A percentile compares a stretch with the other conserved stretches of the same genome.
phyloP scores from a whole-genome alignment of 495 filamentous ascomycete genomes.

The Pyrenula aspistea region DNA sequence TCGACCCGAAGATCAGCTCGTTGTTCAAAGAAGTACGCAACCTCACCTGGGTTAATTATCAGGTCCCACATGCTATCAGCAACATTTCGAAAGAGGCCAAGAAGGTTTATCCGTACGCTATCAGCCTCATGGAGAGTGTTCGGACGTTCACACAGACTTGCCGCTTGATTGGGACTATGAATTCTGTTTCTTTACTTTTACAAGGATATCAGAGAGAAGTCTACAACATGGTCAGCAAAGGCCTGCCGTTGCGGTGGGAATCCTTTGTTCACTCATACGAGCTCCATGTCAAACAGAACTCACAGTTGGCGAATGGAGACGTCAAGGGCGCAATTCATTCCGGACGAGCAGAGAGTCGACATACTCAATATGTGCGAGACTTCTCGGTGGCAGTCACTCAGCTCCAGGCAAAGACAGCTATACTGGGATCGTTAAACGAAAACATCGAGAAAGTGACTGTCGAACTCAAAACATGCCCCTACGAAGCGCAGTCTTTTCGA shows the following conservation, averaged over 20 bases:
- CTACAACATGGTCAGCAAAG: slow-evolving; percentile 68
- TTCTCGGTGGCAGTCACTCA: slow-evolving; percentile 75
- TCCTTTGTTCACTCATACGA: slow-evolving; percentile 96
- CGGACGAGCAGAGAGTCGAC: slow-evolving; percentile 68
- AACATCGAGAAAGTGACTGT: slow-evolving; percentile 69
- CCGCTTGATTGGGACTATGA: slow-evolving; percentile 68
- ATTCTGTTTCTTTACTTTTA: slow-evolving; percentile 72
- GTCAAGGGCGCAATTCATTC: slow-evolving; percentile 44
- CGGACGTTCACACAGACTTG: slow-evolving; percentile 80
- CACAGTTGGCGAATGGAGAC: slow-evolving; percentile 5
- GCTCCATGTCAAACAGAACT: slow-evolving; percentile 63
- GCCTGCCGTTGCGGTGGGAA: slow-evolving; percentile 85
- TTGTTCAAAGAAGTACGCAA: slow-evolving; percentile 99
- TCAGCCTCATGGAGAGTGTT: slow-evolving; percentile 96
- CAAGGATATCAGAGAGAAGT: slow-evolving; percentile 85
- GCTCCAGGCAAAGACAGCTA: slow-evolving; percentile 73
- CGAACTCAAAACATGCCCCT: slow-evolving; percentile 79
- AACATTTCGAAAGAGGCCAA: slow-evolving; percentile 96
- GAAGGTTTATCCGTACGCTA: slow-evolving; percentile 91
- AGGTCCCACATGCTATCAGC: slow-evolving; percentile 84
- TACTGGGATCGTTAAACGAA: slow-evolving; percentile 65
- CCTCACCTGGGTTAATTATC: slow-evolving; percentile 82
- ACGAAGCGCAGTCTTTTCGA: slow-evolving; percentile 63
- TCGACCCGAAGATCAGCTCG: slow-evolving; percentile 91
- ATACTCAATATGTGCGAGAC: slow-evolving; percentile 90